Percentiles rank a stretch among this genome's conserved stretches.
These are phyloP conservation scores for Metschnikowia orientalis DNA, from an alignment of 805 yeast species.

Conservation along the genomic window DNA sequence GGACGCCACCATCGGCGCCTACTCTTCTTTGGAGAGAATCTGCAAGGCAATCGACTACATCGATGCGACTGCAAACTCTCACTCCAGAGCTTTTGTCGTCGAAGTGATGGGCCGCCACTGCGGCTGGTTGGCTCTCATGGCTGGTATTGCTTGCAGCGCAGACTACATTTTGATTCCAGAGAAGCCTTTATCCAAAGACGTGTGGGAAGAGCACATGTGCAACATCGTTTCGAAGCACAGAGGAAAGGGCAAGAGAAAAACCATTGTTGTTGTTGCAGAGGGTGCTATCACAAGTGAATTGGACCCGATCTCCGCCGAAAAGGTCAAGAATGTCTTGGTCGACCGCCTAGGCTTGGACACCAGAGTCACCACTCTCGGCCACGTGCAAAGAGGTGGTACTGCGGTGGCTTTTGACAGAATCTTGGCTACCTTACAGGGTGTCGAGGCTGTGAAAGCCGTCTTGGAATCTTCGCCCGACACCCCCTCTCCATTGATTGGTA, in stretches of 20 bases:
- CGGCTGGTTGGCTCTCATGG: constrained; percentile 82
- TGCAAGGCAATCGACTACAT: constrained; percentile 74
- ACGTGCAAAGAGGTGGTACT: constrained; percentile 80
- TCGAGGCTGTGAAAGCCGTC: constrained; percentile 74
- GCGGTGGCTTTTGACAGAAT: constrained; percentile 73
- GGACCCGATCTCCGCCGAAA: constrained; percentile 60
- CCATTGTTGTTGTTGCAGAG: constrained; percentile 78
- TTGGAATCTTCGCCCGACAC: constrained; percentile 62
- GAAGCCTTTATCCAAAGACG: constrained; percentile 57
- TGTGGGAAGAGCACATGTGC: constrained; percentile 68
- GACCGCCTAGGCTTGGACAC: constrained; percentile 65
- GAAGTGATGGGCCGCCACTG: constrained; percentile 91
- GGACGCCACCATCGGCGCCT: constrained; percentile 78
- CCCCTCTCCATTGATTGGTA: constrained; percentile 78
- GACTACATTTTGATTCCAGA: constrained; percentile 81
- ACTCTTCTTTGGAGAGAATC: constrained; percentile 71
- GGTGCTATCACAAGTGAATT: constrained; percentile 74
- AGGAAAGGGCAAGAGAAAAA: constrained; percentile 67
- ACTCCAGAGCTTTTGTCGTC: constrained; percentile 76
- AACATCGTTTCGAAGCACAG: constrained; percentile 62
- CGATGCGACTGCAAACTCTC: constrained; percentile 80
- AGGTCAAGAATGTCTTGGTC: constrained; percentile 63
- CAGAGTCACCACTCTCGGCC: constrained; percentile 73
- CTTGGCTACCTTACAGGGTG: constrained; percentile 76
- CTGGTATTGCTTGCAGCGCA: constrained; percentile 77